These are phyloP conservation scores for Xanthoconium stramineum DNA, from an alignment of 768 basidiomycete species.

Conservation along the genomic window DNA sequence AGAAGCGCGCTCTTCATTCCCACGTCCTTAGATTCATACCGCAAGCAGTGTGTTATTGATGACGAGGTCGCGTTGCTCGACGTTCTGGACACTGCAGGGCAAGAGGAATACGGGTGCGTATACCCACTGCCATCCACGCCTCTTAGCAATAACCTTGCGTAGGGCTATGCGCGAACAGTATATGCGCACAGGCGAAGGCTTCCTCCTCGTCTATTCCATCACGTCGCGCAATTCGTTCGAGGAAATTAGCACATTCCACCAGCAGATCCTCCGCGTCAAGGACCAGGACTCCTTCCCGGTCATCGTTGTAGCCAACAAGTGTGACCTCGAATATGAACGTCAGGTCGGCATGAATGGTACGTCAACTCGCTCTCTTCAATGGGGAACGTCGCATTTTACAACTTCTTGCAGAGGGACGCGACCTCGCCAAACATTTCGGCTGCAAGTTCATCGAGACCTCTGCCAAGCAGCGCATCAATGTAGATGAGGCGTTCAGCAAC, in stretches of 20 bases:
- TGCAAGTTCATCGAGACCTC: constrained; percentile 97
- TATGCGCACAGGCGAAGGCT: constrained; percentile 98
- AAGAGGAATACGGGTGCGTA: constrained; percentile 95
- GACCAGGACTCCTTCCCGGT: constrained; percentile 95
- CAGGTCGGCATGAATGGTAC: constrained; percentile 93
- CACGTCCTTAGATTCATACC: constrained; percentile 73
- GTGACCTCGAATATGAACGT: constrained; percentile 92
- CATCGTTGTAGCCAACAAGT: constrained; percentile 97
- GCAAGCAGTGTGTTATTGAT: constrained; percentile 96
- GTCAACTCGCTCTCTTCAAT: constrained; percentile 6
- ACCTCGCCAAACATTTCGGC: constrained; percentile 91
- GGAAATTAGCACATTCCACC: constrained; percentile 94
- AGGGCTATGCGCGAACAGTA: constrained; percentile 99
- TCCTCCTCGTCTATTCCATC: constrained; percentile 96
- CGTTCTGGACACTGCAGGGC: constrained; percentile 95
- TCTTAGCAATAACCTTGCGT: neutral
- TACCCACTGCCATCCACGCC: neutral
- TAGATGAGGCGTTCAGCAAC: constrained; percentile 92
- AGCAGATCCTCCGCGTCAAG: constrained; percentile 95
- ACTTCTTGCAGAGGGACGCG: constrained; percentile 79
- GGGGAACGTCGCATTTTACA: neutral
- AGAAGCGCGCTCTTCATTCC: neutral
- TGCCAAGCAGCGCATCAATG: constrained; percentile 94
- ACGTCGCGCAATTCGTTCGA: constrained; percentile 98
- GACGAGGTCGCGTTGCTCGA: constrained; percentile 98